Percentiles rank a stretch among this genome's conserved stretches.
These are phyloP conservation scores for Sordariomycetes sp. DNA, from an alignment of 2,329 filamentous ascomycete species.

Conservation along the genomic window DNA sequence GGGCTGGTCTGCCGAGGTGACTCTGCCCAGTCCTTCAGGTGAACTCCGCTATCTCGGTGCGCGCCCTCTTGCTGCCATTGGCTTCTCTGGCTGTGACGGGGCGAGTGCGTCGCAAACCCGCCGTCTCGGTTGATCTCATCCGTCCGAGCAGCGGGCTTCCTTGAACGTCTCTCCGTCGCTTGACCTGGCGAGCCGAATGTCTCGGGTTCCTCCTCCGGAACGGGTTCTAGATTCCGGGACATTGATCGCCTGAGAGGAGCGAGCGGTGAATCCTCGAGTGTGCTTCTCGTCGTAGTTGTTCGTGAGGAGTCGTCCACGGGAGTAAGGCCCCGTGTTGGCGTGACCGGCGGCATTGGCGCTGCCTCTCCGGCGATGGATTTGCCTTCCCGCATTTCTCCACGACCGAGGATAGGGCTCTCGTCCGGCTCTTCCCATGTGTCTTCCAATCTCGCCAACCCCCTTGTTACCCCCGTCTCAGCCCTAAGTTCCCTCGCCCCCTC, in stretches of 20 bases:
- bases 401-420: slow-evolving; percentile 24
- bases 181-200: slow-evolving; percentile 13
- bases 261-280: not conserved
- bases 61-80: slow-evolving; percentile 20
- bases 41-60: slow-evolving; percentile 45
- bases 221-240: slow-evolving; percentile 34
- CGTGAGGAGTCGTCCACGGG: not conserved
- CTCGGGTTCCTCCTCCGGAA: slow-evolving; percentile 31
- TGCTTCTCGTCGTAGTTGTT: not conserved
- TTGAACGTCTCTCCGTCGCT: slow-evolving; percentile 29
- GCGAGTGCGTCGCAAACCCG: slow-evolving; percentile 34
- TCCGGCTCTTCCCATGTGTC: not conserved
- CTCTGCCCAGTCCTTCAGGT: slow-evolving; percentile 37
- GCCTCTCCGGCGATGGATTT: not conserved
- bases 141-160: slow-evolving; percentile 6
- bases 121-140: slow-evolving; percentile 36
- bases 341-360: not conserved
- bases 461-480: not conserved
- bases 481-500: not conserved
- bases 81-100: slow-evolving; percentile 25
- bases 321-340: not conserved
- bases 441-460: not conserved
- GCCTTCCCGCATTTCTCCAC: slow-evolving; percentile 10
- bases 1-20: slow-evolving; percentile 11
- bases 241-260: not conserved